A percentile compares a stretch with the other conserved stretches of the same genome.
Evolutionary conservation across 164 flowering plant species (phyloP).

Genomic region (Amborella trichopoda): DNA sequence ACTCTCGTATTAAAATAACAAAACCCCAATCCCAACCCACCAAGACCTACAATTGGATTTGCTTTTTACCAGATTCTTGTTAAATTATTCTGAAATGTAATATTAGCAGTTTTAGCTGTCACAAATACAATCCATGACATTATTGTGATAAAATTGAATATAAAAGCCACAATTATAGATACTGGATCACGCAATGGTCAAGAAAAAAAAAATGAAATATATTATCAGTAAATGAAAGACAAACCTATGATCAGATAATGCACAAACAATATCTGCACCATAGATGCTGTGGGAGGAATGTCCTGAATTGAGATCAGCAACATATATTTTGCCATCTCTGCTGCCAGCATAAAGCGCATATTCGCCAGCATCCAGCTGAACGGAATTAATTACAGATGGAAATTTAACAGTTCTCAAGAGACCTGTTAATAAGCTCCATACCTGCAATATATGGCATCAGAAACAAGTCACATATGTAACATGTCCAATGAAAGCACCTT

Average conservation of each 20-base stretch:
- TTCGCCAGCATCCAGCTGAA: constrained; percentile 80
- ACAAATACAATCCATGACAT: too few species aligned
- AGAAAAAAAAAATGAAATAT: neutral
- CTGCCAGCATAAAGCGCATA: constrained; percentile 82
- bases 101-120: too few species aligned
- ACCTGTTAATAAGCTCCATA: constrained; percentile 61
- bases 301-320: constrained; percentile 55
- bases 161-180: too few species aligned
- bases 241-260: constrained; percentile 63
- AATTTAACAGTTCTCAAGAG: constrained; percentile 56
- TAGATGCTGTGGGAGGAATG: constrained; percentile 23
- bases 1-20: too few species aligned
- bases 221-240: neutral
- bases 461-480: neutral
- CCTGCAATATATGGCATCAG: constrained; percentile 29
- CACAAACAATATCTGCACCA: constrained; percentile 56
- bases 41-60: too few species aligned
- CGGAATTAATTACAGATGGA: constrained; percentile 65
- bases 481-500: neutral
- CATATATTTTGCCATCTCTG: constrained; percentile 74
- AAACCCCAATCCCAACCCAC: too few species aligned
- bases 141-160: too few species aligned
- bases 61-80: too few species aligned
- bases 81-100: too few species aligned
- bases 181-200: too few species aligned